A percentile compares a stretch with the other conserved stretches of the same genome.
Evolutionary conservation across 2,329 filamentous ascomycete genomes (phyloP).

Genomic region (Endoconidiophora laricicola): DNA sequence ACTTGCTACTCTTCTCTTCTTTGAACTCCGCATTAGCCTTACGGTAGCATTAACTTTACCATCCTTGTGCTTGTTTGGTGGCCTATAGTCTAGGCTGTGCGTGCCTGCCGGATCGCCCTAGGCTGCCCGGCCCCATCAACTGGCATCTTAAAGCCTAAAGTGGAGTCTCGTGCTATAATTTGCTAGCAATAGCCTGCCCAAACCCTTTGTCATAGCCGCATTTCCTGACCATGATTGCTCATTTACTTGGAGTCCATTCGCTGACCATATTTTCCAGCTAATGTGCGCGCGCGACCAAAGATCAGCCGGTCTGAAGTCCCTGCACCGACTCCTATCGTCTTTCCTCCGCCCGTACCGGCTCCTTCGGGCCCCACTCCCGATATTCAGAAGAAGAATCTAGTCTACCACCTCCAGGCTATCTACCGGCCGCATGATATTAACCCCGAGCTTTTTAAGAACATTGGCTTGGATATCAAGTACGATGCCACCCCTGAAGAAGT

Average conservation of each 20-base stretch:
- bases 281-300: slow-evolving; percentile 14
- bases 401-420: slow-evolving; percentile 34
- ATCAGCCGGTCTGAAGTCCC: slow-evolving; percentile 35
- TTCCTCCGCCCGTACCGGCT: slow-evolving; percentile 24
- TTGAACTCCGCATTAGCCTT: neutral
- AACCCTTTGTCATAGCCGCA: too few relatives aligned
- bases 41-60: neutral
- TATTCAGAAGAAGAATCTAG: slow-evolving; percentile 23
- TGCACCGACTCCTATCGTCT: slow-evolving; percentile 36
- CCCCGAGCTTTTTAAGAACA: slow-evolving; percentile 35
- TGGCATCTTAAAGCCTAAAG: too few relatives aligned
- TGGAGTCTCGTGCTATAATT: neutral
- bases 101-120: too few relatives aligned
- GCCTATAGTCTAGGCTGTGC: too few relatives aligned
- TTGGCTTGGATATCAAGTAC: slow-evolving; percentile 38
- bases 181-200: too few relatives aligned
- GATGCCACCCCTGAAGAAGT: slow-evolving; percentile 33
- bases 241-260: neutral
- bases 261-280: slow-evolving; percentile 4
- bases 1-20: neutral
- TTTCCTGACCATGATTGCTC: too few relatives aligned
- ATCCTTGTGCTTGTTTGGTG: neutral
- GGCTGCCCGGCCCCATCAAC: too few relatives aligned
- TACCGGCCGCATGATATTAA: slow-evolving; percentile 34
- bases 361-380: slow-evolving; percentile 12